These are phyloP conservation scores for Neonectria hederae DNA, from an alignment of 2,329 filamentous ascomycete species.

Conservation along the genomic window DNA sequence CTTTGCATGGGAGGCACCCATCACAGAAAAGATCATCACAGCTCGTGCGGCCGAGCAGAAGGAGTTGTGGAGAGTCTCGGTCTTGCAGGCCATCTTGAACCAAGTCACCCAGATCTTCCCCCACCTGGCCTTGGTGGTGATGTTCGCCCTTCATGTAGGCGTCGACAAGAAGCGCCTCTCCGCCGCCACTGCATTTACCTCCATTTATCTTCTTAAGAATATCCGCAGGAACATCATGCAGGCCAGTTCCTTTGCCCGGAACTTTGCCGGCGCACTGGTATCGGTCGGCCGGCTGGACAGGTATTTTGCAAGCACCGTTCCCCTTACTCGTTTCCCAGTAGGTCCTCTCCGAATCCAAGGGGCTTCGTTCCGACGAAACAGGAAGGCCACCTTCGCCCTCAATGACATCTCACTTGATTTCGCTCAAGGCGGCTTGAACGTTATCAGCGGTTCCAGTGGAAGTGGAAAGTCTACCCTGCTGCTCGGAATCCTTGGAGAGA, in stretches of 20 bases:
- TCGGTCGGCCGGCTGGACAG: slow-evolving; percentile 63
- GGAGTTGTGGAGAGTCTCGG: slow-evolving; percentile 62
- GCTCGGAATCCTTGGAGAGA: slow-evolving; percentile 64
- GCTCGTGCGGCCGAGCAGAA: slow-evolving; percentile 62
- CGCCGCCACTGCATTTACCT: slow-evolving; percentile 67
- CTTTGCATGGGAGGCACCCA: slow-evolving; percentile 67
- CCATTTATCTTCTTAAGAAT: slow-evolving; percentile 62
- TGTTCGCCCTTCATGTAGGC: slow-evolving; percentile 62
- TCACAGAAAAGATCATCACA: slow-evolving; percentile 60
- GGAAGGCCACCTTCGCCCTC: slow-evolving; percentile 60
- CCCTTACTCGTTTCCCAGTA: slow-evolving; percentile 57
- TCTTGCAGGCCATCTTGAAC: slow-evolving; percentile 57
- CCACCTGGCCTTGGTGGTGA: slow-evolving; percentile 60
- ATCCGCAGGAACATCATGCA: slow-evolving; percentile 63
- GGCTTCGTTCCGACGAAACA: slow-evolving; percentile 60
- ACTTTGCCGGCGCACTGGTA: slow-evolving; percentile 48
- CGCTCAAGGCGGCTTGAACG: slow-evolving; percentile 63
- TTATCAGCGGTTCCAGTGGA: slow-evolving; percentile 63
- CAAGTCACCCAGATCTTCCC: slow-evolving; percentile 63
- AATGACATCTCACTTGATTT: slow-evolving; percentile 61
- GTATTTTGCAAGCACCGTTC: slow-evolving; percentile 62
- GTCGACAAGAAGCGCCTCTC: slow-evolving; percentile 59
- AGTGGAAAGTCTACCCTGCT: slow-evolving; percentile 67
- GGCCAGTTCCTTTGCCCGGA: slow-evolving; percentile 54
- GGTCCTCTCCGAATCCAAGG: slow-evolving; percentile 58